phyloP scores from a whole-genome alignment of 140 eudicot species.

The Oenanthe javanica region DNA sequence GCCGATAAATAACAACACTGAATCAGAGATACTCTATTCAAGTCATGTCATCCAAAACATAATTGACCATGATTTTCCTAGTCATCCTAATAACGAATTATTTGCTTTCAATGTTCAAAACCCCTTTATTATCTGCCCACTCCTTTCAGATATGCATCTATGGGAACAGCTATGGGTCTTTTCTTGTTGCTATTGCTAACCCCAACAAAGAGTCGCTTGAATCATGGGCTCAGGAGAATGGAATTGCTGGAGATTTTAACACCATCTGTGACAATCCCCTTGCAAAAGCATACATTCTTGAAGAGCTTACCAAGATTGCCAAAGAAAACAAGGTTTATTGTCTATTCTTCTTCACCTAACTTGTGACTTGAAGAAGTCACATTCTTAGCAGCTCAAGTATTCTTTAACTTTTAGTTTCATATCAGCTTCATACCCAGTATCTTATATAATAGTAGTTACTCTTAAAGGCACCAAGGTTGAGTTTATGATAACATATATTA shows the following conservation, averaged over 20 bases:
- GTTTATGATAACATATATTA: background rate
- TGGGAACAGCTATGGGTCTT: constrained; percentile 87
- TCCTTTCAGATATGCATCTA: constrained; percentile 83
- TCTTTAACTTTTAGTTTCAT: background rate
- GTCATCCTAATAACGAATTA: background rate
- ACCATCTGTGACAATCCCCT: constrained; percentile 53
- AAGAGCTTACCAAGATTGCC: constrained; percentile 49
- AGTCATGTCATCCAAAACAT: background rate
- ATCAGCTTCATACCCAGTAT: background rate
- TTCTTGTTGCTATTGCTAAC: constrained; percentile 84
- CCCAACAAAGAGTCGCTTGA: constrained; percentile 66
- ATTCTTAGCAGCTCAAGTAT: background rate
- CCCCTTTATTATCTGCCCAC: background rate
- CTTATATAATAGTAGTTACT: background rate
- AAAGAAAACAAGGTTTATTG: constrained; percentile 71
- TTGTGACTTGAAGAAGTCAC: background rate
- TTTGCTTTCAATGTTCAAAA: background rate
- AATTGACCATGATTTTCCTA: background rate
- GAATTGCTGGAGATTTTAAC: constrained; percentile 47
- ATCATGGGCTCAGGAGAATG: constrained; percentile 64
- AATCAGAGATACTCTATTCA: background rate
- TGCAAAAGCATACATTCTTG: constrained; percentile 58
- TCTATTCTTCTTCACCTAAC: background rate
- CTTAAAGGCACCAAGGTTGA: background rate
- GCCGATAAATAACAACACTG: background rate